phyloP scores from a whole-genome alignment of 2,329 filamentous ascomycete genomes.

The Truncatella angustata region DNA sequence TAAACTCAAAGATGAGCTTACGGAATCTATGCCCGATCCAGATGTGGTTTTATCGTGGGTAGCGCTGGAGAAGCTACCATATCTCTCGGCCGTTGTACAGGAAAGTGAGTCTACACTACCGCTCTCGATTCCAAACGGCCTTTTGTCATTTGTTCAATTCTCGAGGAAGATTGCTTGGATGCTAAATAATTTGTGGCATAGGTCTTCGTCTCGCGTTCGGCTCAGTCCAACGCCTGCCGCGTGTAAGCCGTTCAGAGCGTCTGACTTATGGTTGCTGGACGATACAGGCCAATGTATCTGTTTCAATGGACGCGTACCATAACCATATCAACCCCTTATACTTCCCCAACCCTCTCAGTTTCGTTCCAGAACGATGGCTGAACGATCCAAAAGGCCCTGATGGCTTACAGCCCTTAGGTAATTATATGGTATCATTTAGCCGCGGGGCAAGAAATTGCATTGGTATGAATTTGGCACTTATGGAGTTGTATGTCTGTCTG shows the following conservation, averaged over 20 bases:
- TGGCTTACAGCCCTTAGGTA: constrained; percentile 11
- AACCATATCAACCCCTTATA: constrained; percentile 18
- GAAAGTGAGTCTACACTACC: constrained; percentile 34
- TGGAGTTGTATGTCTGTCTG: constrained; percentile 33
- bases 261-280: constrained; percentile 13
- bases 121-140: constrained; percentile 25
- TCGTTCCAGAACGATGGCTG: constrained; percentile 21
- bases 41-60: constrained; percentile 14
- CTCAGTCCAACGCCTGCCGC: constrained; percentile 13
- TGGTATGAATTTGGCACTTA: constrained; percentile 29
- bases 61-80: constrained; percentile 29
- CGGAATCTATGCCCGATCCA: constrained; percentile 14
- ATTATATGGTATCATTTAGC: constrained; percentile 29
- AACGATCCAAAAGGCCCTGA: constrained; percentile 12
- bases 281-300: constrained; percentile 14
- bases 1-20: constrained; percentile 13
- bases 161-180: constrained; percentile 1
- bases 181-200: constrained; percentile 7
- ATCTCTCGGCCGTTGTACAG: constrained; percentile 42
- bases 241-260: constrained; percentile 11
- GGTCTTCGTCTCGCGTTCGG: constrained; percentile 16
- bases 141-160: constrained; percentile 20
- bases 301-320: constrained; percentile 18
- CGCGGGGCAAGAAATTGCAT: constrained; percentile 32
- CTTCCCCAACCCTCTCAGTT: constrained; percentile 14